These are phyloP conservation scores for Daldinia decipiens DNA, from an alignment of 495 filamentous ascomycete species.

Conservation along the genomic window DNA sequence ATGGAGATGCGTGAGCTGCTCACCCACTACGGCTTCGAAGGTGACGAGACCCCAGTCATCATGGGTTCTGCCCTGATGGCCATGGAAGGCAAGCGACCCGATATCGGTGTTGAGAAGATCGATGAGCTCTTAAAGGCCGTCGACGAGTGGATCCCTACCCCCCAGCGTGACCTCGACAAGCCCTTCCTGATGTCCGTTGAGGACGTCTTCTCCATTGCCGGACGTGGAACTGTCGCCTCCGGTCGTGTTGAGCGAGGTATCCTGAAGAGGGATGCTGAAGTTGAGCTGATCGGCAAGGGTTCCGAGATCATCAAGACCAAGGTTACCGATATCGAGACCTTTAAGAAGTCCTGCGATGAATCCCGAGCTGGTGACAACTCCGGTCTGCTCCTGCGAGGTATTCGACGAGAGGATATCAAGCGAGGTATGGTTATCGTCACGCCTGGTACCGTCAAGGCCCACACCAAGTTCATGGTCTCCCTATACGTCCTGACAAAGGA, in stretches of 20 bases:
- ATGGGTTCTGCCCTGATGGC: constrained; percentile 96
- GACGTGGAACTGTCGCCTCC: constrained; percentile 95
- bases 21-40: constrained; percentile 91
- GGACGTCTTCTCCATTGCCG: constrained; percentile 97
- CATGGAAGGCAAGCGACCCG: constrained; percentile 84
- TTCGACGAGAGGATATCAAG: constrained; percentile 90
- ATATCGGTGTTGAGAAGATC: constrained; percentile 86
- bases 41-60: constrained; percentile 95
- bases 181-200: constrained; percentile 99
- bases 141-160: constrained; percentile 96
- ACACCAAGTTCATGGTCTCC: constrained; percentile 90
- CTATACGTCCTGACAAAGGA: constrained; percentile 98
- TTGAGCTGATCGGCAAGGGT: constrained; percentile 91
- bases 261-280: constrained; percentile 90
- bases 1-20: constrained; percentile 99
- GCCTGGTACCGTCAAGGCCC: constrained; percentile 80
- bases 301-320: constrained; percentile 88
- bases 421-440: constrained; percentile 92
- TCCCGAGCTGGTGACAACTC: constrained; percentile 96
- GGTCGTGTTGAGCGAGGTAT: constrained; percentile 96
- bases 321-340: constrained; percentile 99
- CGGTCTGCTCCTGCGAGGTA: constrained; percentile 93
- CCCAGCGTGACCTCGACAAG: constrained; percentile 89
- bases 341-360: constrained; percentile 98
- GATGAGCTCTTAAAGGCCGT: constrained; percentile 89